Base-by-base conservation (phyloP, 2,329 filamentous ascomycete species). In the Camillea tinctor region DNA sequence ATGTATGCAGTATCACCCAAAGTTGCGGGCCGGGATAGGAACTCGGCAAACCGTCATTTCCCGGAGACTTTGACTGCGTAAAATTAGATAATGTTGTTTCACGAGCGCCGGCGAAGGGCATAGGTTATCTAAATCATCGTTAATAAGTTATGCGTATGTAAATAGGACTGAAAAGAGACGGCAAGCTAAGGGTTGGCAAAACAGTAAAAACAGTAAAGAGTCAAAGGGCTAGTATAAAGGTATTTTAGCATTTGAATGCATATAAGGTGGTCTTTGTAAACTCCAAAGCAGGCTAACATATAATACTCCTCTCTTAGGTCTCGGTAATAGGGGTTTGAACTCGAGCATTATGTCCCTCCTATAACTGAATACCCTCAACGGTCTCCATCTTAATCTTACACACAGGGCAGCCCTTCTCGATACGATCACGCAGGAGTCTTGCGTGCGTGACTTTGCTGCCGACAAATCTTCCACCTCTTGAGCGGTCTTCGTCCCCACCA, bases 391-490 rank as follows among this genome's bases (percentile, higher is more conserved):
- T 73, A 50, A 68, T 66, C 57, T 68, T 71, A 68, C 87, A 89
- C 19, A 88, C 77, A 0, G 87, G 85, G 75, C 88, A 91, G 0
- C 88, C 88, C 8, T 81, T 83, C 52, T 81, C 78, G 40, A 94
- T 81, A 62, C 86, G 86, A 68, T 93, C 90, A 66, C 88, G 83
- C 61, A 97, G 76, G 57, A 97, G 73, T 64, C 92, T 84, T 48
- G 93, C 93, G 72, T 92, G 91, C 64, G 91, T 95, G 24, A 97
- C 92, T 76, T 97, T 97, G 26, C 89, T 86, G 0, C 92, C 91
- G 6, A 98, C 87, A 56, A 89, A 91, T 59, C 88, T 81, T 7
- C 84, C 82, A 23, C 75, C 74, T 58, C 73, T 75, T 17, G 77
- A 73, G 11, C 76, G 72, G 17, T 75, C 78, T 40, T 80, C 77